Conservation (phyloP, 441 rosid species). For the Gossypium davidsonii region DNA sequence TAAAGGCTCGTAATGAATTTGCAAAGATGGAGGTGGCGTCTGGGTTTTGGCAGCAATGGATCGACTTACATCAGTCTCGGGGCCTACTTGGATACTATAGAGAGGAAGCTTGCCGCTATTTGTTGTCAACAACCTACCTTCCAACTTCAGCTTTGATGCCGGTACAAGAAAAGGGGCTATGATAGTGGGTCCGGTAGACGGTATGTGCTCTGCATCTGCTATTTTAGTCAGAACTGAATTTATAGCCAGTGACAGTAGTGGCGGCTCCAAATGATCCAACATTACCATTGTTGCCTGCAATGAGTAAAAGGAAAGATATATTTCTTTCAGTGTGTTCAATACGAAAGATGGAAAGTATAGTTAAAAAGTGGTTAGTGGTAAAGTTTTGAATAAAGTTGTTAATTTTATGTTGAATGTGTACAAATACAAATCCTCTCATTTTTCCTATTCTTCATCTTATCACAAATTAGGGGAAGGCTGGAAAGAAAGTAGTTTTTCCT, state of each 20-base stretch:
- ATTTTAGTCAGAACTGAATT: slow-evolving; percentile 47
- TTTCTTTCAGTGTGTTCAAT: neutral
- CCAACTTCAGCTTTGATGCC: slow-evolving; percentile 56
- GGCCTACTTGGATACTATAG: slow-evolving; percentile 52
- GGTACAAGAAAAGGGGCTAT: slow-evolving; percentile 50
- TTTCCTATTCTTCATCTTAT: neutral
- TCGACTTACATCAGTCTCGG: slow-evolving; percentile 41
- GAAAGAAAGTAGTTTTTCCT: neutral
- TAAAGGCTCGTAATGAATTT: slow-evolving; percentile 60
- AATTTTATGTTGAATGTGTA: neutral
- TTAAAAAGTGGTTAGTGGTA: neutral
- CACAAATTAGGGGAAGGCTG: neutral
- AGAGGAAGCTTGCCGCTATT: slow-evolving; percentile 31
- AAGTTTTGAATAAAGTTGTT: neutral
- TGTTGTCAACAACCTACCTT: slow-evolving; percentile 28
- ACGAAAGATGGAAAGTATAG: too few species aligned
- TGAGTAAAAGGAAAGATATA: neutral
- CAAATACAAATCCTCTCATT: neutral
- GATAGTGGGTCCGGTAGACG: slow-evolving; percentile 30
- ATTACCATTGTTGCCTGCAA: slow-evolving; percentile 43
- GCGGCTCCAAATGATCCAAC: slow-evolving; percentile 51
- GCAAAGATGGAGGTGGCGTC: slow-evolving; percentile 46
- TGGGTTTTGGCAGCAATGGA: slow-evolving; percentile 38
- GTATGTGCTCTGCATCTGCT: slow-evolving; percentile 18
- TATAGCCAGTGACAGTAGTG: slow-evolving; percentile 46